phyloP scores from a whole-genome alignment of 2,329 filamentous ascomycete species.

The Dothistroma pini region DNA sequence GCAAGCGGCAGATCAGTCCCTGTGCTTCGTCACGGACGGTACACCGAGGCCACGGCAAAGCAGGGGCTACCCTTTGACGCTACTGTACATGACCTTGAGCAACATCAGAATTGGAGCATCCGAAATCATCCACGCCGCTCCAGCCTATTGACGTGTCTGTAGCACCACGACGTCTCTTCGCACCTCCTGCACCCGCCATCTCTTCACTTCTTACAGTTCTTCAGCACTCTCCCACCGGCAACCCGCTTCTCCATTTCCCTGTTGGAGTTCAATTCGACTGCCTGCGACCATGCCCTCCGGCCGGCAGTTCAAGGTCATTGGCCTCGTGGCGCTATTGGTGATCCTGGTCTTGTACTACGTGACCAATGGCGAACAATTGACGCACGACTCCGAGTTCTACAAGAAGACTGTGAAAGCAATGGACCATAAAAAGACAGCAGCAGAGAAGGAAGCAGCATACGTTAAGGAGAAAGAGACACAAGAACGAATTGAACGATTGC shows the following conservation, averaged over 20 bases:
- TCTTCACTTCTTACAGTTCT: neutral
- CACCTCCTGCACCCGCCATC: neutral
- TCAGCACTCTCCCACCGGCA: neutral
- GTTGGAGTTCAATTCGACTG: neutral
- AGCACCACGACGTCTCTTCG: neutral
- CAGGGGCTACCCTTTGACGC: neutral
- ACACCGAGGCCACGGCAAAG: neutral
- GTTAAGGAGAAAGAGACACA: slow-evolving; percentile 28
- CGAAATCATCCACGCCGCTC: neutral
- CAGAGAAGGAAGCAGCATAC: slow-evolving; percentile 31
- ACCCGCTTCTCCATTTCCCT: neutral
- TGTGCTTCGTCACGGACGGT: neutral
- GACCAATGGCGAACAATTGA: slow-evolving; percentile 57
- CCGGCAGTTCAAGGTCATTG: slow-evolving; percentile 65
- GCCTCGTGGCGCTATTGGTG: slow-evolving; percentile 60
- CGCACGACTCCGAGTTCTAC: slow-evolving; percentile 55
- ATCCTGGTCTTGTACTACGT: slow-evolving; percentile 71
- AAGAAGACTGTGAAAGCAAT: slow-evolving; percentile 53
- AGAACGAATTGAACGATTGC: slow-evolving; percentile 30
- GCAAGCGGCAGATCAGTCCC: neutral
- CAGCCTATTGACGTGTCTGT: neutral
- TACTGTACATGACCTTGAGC: neutral
- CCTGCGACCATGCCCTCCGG: slow-evolving; percentile 59
- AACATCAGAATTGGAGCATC: neutral
- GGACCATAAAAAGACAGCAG: slow-evolving; percentile 42